Conservation (phyloP, 352 stramenopile genomes). For the Pythium plurisporium region DNA sequence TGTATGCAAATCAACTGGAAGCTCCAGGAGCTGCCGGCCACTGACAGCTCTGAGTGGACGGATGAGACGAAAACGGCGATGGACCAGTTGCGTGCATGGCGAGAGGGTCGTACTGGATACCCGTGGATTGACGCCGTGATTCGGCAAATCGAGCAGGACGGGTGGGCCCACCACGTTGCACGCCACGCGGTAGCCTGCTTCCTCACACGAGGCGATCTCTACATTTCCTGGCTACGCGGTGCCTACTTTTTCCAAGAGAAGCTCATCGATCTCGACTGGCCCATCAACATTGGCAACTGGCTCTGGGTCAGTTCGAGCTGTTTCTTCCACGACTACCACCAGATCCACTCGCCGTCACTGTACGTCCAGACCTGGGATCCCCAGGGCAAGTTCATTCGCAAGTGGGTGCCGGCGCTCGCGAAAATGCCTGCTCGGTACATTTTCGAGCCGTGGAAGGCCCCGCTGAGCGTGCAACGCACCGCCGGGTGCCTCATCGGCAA, state of each 20-base stretch:
- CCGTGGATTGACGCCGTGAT: constrained; percentile 97
- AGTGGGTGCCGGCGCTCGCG: constrained; percentile 88
- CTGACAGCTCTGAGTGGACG: constrained; percentile 14
- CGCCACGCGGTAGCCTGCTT: constrained; percentile 96
- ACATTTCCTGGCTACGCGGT: constrained; percentile 91
- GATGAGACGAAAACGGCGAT: constrained; percentile 45
- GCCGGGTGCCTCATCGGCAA: constrained; percentile 87
- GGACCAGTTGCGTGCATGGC: constrained; percentile 82
- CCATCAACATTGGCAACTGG: constrained; percentile 98
- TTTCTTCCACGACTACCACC: constrained; percentile 96
- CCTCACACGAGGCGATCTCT: constrained; percentile 94
- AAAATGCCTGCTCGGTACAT: constrained; percentile 94
- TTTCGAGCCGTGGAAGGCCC: constrained; percentile 96
- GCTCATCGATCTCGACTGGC: constrained; percentile 94
- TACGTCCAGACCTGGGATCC: constrained; percentile 94
- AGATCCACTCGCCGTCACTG: constrained; percentile 89
- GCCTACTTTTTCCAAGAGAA: constrained; percentile 89
- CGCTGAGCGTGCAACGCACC: constrained; percentile 78
- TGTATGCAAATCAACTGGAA: constrained; percentile 79
- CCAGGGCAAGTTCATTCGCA: constrained; percentile 85
- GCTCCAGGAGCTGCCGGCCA: constrained; percentile 27
- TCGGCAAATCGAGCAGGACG: constrained; percentile 86
- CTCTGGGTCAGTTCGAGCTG: constrained; percentile 92
- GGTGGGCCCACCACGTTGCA: constrained; percentile 81
- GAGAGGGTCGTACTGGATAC: constrained; percentile 92